These are phyloP conservation scores for Sanghuangporus sanghuang DNA, from an alignment of 1,284 basidiomycete genomes.

Conservation along the genomic window DNA sequence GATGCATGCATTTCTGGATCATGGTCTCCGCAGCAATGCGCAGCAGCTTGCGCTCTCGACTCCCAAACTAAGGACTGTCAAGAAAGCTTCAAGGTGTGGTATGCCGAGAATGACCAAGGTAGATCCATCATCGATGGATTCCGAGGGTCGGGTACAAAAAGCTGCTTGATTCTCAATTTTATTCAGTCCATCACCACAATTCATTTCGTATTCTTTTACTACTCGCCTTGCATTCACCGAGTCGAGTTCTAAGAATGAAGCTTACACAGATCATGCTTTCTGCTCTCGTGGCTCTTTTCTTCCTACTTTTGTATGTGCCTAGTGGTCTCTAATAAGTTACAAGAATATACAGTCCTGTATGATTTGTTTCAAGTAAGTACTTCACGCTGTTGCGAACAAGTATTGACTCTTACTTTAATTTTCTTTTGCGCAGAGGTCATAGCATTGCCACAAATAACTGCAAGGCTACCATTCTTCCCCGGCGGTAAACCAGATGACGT, in stretches of 20 bases:
- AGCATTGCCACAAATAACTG: background rate
- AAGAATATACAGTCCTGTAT: background rate
- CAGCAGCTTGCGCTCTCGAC: background rate
- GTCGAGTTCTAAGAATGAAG: background rate
- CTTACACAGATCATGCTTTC: background rate
- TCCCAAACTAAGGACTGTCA: background rate
- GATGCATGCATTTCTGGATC: background rate
- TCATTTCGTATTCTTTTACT: background rate
- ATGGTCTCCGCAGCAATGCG: background rate
- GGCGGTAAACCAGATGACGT: background rate
- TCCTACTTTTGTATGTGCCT: background rate
- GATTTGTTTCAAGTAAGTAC: background rate
- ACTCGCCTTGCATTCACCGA: background rate
- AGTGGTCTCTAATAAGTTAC: slow-evolving; percentile 7
- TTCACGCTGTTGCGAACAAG: background rate
- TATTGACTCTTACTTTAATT: background rate
- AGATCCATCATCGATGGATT: background rate
- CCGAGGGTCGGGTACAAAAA: background rate
- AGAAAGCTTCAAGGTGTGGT: background rate
- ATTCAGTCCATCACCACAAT: background rate
- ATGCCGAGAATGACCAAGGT: background rate
- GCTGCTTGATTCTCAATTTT: background rate
- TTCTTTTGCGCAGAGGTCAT: background rate
- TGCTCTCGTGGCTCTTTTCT: background rate
- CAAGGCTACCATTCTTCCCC: background rate